A percentile compares a stretch with the other conserved stretches of the same genome.
Evolutionary conservation across 192 early-diverging fungal species (phyloP).

Genomic region (Gaertneriomyces semiglobifer): DNA sequence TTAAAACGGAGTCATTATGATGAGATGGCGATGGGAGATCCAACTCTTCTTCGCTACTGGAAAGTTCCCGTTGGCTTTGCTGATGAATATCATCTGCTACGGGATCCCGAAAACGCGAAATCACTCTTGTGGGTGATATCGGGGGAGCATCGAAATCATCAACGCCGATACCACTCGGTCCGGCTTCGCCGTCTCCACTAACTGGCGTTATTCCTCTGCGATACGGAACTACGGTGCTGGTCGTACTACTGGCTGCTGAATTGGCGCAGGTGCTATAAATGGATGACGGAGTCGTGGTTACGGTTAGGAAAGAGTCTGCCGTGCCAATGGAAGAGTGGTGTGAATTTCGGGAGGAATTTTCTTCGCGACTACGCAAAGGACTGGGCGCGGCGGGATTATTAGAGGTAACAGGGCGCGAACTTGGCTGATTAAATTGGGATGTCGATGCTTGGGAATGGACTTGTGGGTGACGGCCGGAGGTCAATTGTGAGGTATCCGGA

Average conservation of each 20-base stretch:
- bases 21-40: constrained; percentile 23
- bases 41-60: constrained; percentile 46
- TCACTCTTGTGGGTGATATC: neutral
- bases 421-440: too few species aligned
- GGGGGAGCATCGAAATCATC: too few species aligned
- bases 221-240: constrained; percentile 18
- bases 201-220: neutral
- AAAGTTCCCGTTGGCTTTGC: constrained; percentile 13
- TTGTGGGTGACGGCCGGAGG: too few species aligned
- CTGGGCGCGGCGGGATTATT: neutral
- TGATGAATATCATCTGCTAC: neutral
- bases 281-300: constrained; percentile 36
- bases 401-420: too few species aligned
- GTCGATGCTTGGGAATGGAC: too few species aligned
- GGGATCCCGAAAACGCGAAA: neutral
- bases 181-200: neutral
- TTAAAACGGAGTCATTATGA: neutral
- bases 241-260: constrained; percentile 11
- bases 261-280: constrained; percentile 14
- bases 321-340: constrained; percentile 31
- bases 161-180: neutral
- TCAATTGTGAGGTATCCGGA: too few species aligned
- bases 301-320: constrained; percentile 39
- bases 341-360: constrained; percentile 32
- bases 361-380: neutral